Base-by-base conservation (phyloP, 345 rosid species). In the Ceriops tagal region DNA sequence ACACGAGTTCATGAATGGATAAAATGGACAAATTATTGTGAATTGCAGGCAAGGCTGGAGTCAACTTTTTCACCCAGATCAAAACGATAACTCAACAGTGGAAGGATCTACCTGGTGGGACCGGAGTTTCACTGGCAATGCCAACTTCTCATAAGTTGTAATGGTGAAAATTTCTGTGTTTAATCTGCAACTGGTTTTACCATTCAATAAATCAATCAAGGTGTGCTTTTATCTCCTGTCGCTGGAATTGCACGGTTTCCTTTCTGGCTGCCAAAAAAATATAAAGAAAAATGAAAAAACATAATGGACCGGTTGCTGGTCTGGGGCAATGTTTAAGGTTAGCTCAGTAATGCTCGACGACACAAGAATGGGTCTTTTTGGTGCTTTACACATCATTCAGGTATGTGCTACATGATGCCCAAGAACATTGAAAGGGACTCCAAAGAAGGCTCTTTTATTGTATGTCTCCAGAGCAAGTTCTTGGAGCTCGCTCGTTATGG, bases 1-100 rank as follows among this genome's bases (percentile, higher is more conserved):
- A 53, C 0, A 13, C 3, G 10, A 66, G 5, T 34, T 49, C 9
- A 1, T 35, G 34, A 59, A 69, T 47, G 13, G 19, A 24, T 20
- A 56, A 56, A 58, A 28, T 15, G n/a, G 16, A 61, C 27, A 18
- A 66, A n/a, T 24, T 28, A 16, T 49, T 67, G 1, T 64, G 26
- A 26, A 53, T 66, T 78, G 71, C 87, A 93, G 99, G 99, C 58
- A 93, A 93, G 81, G 96, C 99, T 8, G 99, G 99, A 71, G 97
- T 92, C 1, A 82, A 89, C 70, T 93, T 93, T 70, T 92, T 72
- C 86, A 92, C 99, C 65, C 99, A 89, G 80, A 87, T 90, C 71
- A 93, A 92, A 68, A 95, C 99, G 52, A 78, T 95, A 32, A 95
- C 99, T 53, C 99, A 95, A 69, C 99, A 92, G 65, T 92, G 99